Evolutionary conservation across 1,284 basidiomycete species (phyloP), one percentile per base, ranked within the genome.

Genomic region (Ceratobasidium sp.): DNA sequence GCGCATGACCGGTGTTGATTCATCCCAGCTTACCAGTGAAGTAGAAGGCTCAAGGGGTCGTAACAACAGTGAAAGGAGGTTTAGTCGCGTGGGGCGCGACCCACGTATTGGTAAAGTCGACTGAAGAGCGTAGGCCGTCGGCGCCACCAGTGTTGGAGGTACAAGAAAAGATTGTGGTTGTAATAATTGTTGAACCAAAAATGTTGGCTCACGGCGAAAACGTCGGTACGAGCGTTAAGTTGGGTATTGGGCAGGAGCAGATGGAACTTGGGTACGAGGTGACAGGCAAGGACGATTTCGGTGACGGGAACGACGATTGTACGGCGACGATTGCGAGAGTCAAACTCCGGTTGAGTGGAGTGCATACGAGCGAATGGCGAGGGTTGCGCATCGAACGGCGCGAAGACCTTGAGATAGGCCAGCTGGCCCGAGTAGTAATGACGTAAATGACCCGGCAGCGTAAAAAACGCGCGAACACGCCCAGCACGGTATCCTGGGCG

Each of bases 331-430:
- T 50, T 35, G 35, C 12, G 23, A 6, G 68, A 70, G 18, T n/a
- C 8, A 3, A 57, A 27, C 1, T 55, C 46, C 4, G 52, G 16
- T 7, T 18, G n/a, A 0, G 55, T 59, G 5, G 52, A 38, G 20
- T 41, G 52, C n/a, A 76, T 27, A 20, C 41, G 35, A n/a, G 41
- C 30, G 33, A 44, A 55, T 20, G 50, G 33, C 0, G 50, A 66
- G 14, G 20, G 18, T 2, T 60, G 44, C 20, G 64, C 23, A 12
- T 48, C 8, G 55, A 78, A 66, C 8, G 65, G 50, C 12, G 67
- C 62, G 30, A 68, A 77, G 18, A 71, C 46, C 46, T 78, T 64
- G 55, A 78, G 35, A 38, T 67, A 78, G 4, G 77, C 77, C 1
- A 78, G 48, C 20, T 35, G 48, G 2, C 30, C 59, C 5, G 27